These are phyloP conservation scores for Neofusicoccum parvum DNA, from an alignment of 2,329 filamentous ascomycete genomes.

Conservation along the genomic window DNA sequence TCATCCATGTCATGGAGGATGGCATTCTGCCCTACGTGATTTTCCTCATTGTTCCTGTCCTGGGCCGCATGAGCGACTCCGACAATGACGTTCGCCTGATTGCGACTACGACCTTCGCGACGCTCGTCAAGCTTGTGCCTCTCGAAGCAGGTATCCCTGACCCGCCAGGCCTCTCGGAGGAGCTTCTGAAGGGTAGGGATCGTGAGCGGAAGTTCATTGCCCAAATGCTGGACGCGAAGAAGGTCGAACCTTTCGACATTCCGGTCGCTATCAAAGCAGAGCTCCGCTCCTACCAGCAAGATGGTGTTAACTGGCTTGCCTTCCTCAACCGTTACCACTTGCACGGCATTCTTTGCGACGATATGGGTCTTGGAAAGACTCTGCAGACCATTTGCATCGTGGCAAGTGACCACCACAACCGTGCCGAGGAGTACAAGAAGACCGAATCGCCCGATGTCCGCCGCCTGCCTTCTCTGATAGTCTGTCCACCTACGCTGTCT, in stretches of 20 bases:
- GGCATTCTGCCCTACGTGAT: constrained; percentile 95
- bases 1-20: constrained; percentile 98
- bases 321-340: constrained; percentile 98
- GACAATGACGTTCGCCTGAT: constrained; percentile 94
- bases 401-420: constrained; percentile 92
- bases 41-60: constrained; percentile 94
- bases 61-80: constrained; percentile 97
- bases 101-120: constrained; percentile 95
- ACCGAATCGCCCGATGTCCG: constrained; percentile 77
- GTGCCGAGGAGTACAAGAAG: constrained; percentile 85
- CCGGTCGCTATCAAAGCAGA: constrained; percentile 97
- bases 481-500: constrained; percentile 93
- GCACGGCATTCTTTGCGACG: constrained; percentile 96
- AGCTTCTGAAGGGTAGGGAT: constrained; percentile 86
- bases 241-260: constrained; percentile 90
- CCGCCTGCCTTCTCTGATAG: constrained; percentile 84
- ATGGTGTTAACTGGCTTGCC: constrained; percentile 97
- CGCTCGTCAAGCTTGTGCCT: constrained; percentile 93
- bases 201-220: constrained; percentile 94
- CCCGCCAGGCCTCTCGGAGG: constrained; percentile 86
- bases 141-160: constrained; percentile 97
- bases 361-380: constrained; percentile 98
- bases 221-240: constrained; percentile 94
- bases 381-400: constrained; percentile 97
- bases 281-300: constrained; percentile 94